Evolutionary conservation across 441 rosid species (phyloP), one percentile per base, ranked within the genome.

Genomic region (Adansonia rubrostipa): DNA sequence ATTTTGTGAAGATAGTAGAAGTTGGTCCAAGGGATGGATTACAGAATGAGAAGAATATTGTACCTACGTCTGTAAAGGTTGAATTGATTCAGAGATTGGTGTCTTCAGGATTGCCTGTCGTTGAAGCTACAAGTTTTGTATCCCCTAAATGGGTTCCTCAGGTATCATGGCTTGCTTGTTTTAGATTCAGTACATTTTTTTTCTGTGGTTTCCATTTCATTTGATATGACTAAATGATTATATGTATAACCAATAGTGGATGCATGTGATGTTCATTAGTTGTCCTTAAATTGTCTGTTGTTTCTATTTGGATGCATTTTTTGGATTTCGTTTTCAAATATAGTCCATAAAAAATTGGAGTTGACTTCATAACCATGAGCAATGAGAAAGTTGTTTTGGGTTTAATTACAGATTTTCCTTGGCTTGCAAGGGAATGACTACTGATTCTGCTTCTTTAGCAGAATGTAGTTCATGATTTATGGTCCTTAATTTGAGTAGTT

Each of bases 141-240:
- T 96, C 99, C 15, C 99, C 98, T 10, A 96, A 93, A 86, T 96
- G 97, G 98, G 97, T 94, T 85, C 98, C 98, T 70, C 98, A 92
- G 97, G 99, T 96, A 88, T 67, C 50, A 48, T 68, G 56, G 54
- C 69, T 63, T 58, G 61, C 14, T 33, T 60, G 22, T 54, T 63
- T 36, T 77, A 28, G 51, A 17, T 56, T 64, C 42, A 9, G 51
- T 77, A 6, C 10, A 54, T 62, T 3, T 9, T 42, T 80, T 47
- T 70, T 69, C 6, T 20, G 4, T 6, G 44, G 48, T 15, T 72
- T 28, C 14, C 19, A 8, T 53, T 54, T 72, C 24, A 17, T 72
- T 28, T 56, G 47, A 53, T 15, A n/a, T 72, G 36, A 33, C 24
- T 33, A 54, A 19, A 33, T 53, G 9, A 6, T 50, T 50, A 70